A percentile compares a stretch with the other conserved stretches of the same genome.
phyloP scores from a whole-genome alignment of 2,329 filamentous ascomycete species.

The Ophiostoma sp. region DNA sequence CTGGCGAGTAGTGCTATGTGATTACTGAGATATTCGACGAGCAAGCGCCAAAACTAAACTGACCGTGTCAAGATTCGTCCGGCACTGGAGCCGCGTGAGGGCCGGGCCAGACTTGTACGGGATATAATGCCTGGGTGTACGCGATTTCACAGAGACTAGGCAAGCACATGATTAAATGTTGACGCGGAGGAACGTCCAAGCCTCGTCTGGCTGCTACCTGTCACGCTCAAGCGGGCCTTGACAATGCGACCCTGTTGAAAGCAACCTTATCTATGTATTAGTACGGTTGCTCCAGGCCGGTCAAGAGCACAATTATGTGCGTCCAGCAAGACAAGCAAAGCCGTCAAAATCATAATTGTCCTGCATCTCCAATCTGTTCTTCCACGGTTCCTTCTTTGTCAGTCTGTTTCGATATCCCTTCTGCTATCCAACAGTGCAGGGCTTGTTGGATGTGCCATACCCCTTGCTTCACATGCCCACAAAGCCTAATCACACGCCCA shows the following conservation, averaged over 20 bases:
- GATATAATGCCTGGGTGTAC: background rate
- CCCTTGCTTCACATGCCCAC: background rate
- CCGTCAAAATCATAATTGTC: background rate
- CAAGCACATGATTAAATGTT: constrained; percentile 22
- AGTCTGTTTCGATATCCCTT: background rate
- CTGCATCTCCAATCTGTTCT: background rate
- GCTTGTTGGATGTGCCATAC: background rate
- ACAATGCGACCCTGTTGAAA: constrained; percentile 15
- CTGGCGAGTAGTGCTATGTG: background rate
- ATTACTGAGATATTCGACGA: background rate
- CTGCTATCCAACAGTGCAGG: background rate
- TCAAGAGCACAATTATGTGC: background rate
- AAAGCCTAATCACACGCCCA: constrained; percentile 9
- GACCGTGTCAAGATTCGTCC: background rate
- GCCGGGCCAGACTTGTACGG: background rate
- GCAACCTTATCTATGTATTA: background rate
- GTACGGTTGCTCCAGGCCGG: background rate
- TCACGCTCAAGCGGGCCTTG: background rate
- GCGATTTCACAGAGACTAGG: background rate
- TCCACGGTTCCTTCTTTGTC: background rate
- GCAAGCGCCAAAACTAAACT: background rate
- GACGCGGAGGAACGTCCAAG: constrained; percentile 18
- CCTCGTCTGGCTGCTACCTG: constrained; percentile 6
- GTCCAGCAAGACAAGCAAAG: background rate
- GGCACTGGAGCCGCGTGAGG: background rate